These are phyloP conservation scores for Emergomyces africanus DNA, from an alignment of 2,329 filamentous ascomycete species.

Conservation along the genomic window DNA sequence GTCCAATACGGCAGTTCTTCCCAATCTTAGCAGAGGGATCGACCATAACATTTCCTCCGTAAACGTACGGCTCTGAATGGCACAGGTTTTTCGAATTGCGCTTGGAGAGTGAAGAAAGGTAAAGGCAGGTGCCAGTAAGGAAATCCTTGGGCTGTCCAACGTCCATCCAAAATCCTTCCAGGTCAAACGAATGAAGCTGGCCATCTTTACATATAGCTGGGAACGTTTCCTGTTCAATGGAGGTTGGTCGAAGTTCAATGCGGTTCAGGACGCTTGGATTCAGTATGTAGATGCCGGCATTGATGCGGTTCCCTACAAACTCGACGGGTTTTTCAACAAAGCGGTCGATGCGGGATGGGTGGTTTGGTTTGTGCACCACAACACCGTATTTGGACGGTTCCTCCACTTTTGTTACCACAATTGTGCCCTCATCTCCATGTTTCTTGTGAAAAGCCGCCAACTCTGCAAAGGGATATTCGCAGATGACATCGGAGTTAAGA, in stretches of 20 bases:
- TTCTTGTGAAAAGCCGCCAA: constrained; percentile 82
- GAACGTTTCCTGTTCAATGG: constrained; percentile 98
- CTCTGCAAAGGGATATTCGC: constrained; percentile 89
- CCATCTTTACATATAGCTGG: constrained; percentile 82
- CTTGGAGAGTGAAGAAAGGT: constrained; percentile 86
- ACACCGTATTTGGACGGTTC: constrained; percentile 99
- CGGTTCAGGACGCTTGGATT: constrained; percentile 82
- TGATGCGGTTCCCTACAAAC: constrained; percentile 97
- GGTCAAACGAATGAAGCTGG: constrained; percentile 86
- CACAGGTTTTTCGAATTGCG: constrained; percentile 75
- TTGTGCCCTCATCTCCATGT: constrained; percentile 93
- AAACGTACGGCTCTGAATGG: constrained; percentile 64
- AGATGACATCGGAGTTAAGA: constrained; percentile 96
- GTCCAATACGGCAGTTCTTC: constrained; percentile 95
- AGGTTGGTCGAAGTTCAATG: constrained; percentile 92
- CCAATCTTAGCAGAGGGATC: constrained; percentile 91
- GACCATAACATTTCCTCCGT: constrained; percentile 91
- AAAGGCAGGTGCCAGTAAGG: constrained; percentile 88
- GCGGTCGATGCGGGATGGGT: constrained; percentile 84
- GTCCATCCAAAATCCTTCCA: constrained; percentile 99
- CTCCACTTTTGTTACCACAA: constrained; percentile 97
- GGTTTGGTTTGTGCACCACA: constrained; percentile 89
- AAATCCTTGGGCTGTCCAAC: constrained; percentile 98
- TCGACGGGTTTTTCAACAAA: constrained; percentile 99
- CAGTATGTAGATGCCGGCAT: constrained; percentile 95